Conservation (phyloP, 169 alveolate genomes). For the Sarcocystis neurona region DNA sequence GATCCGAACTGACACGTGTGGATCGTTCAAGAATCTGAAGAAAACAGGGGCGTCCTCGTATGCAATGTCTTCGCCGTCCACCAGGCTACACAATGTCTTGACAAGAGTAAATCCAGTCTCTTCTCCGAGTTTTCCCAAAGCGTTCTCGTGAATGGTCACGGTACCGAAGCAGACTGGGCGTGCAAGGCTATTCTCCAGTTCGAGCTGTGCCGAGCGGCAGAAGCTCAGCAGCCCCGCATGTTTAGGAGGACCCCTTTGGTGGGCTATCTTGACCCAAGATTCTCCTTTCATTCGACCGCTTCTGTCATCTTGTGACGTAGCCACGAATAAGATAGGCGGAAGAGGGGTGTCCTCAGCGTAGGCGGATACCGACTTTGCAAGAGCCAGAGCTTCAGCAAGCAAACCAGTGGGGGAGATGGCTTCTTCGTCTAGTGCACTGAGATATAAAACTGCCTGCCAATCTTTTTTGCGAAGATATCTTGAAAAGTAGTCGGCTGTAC, state of each 20-base stretch:
- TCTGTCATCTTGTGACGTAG: not conserved
- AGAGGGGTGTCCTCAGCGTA: not conserved
- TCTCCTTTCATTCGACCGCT: not conserved
- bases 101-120: not conserved
- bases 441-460: not conserved
- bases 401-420: not conserved
- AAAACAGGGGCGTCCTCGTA: slow-evolving; percentile 47
- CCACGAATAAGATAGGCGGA: not conserved
- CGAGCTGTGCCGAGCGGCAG: slow-evolving; percentile 66
- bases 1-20: not conserved
- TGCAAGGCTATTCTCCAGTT: slow-evolving; percentile 46
- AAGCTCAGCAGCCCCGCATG: slow-evolving; percentile 72
- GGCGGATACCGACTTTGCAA: not conserved
- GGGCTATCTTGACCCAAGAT: not conserved
- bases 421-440: not conserved
- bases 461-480: not conserved
- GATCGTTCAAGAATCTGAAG: too few relatives aligned
- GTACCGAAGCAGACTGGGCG: slow-evolving; percentile 49
- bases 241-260: slow-evolving; percentile 47
- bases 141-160: not conserved
- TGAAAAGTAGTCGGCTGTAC: too few relatives aligned
- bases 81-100: not conserved
- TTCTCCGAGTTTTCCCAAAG: not conserved
- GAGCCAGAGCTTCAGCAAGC: not conserved
- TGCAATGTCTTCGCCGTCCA: slow-evolving; percentile 39